Percentiles rank a stretch among this genome's conserved stretches.
These are phyloP conservation scores for Apiospora saccharicola DNA, from an alignment of 2,329 filamentous ascomycete genomes.

Conservation along the genomic window DNA sequence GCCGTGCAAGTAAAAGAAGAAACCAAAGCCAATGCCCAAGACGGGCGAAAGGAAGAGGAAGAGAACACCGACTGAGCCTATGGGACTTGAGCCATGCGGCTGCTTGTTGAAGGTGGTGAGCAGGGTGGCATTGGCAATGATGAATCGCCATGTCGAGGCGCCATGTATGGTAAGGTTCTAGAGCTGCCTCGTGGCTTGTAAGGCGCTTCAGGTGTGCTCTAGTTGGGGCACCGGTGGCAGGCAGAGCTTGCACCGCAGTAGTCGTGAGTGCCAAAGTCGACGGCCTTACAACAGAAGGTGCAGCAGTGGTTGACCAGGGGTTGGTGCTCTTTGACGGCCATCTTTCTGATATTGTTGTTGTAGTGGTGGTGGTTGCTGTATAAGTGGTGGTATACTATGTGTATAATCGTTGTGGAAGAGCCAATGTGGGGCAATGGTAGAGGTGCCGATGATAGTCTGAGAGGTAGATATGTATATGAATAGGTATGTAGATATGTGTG, in stretches of 20 bases:
- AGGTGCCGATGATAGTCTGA: background rate
- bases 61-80: background rate
- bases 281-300: constrained; percentile 59
- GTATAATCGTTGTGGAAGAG: constrained; percentile 2
- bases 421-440: background rate
- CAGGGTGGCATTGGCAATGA: constrained; percentile 22
- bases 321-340: constrained; percentile 52
- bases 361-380: background rate
- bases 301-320: constrained; percentile 59
- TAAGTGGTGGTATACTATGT: constrained; percentile 13
- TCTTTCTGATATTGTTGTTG: constrained; percentile 34
- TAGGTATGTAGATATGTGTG: background rate
- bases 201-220: constrained; percentile 32
- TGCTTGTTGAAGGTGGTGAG: background rate
- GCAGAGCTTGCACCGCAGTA: constrained; percentile 51
- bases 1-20: background rate
- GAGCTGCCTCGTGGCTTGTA: constrained; percentile 36
- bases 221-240: constrained; percentile 53
- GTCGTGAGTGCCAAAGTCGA: constrained; percentile 59
- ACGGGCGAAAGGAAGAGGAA: background rate
- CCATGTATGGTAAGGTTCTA: constrained; percentile 31
- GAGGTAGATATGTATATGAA: too few species aligned
- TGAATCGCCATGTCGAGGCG: constrained; percentile 1
- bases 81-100: background rate
- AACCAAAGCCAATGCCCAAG: background rate